Evolutionary conservation across 192 early-diverging fungal genomes (phyloP).

Genomic region (Linderina pennispora): DNA sequence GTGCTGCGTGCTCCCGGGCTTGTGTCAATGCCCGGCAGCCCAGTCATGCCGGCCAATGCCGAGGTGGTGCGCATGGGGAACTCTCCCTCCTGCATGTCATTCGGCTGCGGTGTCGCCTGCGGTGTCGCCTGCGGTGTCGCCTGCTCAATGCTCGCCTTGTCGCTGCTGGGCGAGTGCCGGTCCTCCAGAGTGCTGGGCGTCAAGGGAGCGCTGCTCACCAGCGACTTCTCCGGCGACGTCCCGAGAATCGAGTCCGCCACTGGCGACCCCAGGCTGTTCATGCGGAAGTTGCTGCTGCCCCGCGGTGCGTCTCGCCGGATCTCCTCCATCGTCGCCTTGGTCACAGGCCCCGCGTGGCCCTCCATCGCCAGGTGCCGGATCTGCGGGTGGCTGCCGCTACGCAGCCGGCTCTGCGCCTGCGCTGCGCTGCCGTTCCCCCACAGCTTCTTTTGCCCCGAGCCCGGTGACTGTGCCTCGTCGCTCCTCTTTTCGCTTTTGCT

Average conservation of each 20-base stretch:
- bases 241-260: slow-evolving; percentile 15
- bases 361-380: slow-evolving; percentile 47
- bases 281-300: slow-evolving; percentile 28
- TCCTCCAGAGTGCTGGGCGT: too few species aligned
- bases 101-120: too few species aligned
- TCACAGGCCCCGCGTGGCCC: slow-evolving; percentile 38
- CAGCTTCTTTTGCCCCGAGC: slow-evolving; percentile 13
- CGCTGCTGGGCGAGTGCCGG: too few species aligned
- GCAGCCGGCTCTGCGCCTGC: slow-evolving; percentile 21
- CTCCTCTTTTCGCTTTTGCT: slow-evolving; percentile 21
- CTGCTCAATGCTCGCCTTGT: too few species aligned
- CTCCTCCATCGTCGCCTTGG: slow-evolving; percentile 45
- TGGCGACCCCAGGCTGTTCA: slow-evolving; percentile 19
- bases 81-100: too few species aligned
- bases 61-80: too few species aligned
- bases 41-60: too few species aligned
- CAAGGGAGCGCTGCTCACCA: too few species aligned
- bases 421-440: slow-evolving; percentile 22
- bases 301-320: slow-evolving; percentile 40
- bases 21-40: too few species aligned
- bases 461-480: slow-evolving; percentile 19
- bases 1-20: too few species aligned
- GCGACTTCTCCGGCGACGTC: too few species aligned
- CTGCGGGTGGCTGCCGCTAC: slow-evolving; percentile 42
- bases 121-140: too few species aligned